Base-by-base conservation (phyloP, 2,329 filamentous ascomycete species). In the Aureobasidium sp. region DNA sequence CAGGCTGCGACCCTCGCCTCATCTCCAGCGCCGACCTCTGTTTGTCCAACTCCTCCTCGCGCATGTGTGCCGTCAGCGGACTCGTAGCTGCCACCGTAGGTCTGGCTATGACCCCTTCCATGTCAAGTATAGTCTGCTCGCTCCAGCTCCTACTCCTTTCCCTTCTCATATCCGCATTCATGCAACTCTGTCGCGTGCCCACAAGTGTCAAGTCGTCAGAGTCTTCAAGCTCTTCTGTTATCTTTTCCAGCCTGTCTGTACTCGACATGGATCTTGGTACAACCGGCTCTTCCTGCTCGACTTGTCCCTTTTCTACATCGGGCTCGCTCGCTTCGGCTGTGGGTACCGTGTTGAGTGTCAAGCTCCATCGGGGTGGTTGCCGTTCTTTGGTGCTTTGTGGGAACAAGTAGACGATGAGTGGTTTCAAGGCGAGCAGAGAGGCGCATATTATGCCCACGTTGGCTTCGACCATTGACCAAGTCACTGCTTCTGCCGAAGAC, bases 361-460 rank as follows among this genome's bases (percentile, higher is more conserved):
- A 31, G 39, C 57, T 60, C 44, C 45, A 51, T 42, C 57, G 44
- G 36, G 57, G 44, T 4, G 45, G 20, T 66, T 69, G 25, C 72
- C 63, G 25, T 76, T 59, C 2, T 51, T 51, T 45, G 22, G 39
- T 36, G 1, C 15, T 9, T 20, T 64, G 64, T 0, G 76, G 76
- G 22, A 74, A 72, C 47, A 73, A 64, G 17, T 68, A 70, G 8
- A 68, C 65, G 58, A 78, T 63, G 9, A 79, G 67, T 7, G 75
- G 76, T 57, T 77, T 78, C 64, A 79, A 70, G 2, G 76, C 74
- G 0, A 78, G 67, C 20, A 79, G 64, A 2, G 73, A 79, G 12
- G 76, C 76, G 65, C 75, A 79, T 5, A 76, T 72, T 65, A 79
- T 77, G 27, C 76, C 75, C 1, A 77, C 70, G 55, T 79, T 78